phyloP scores from a whole-genome alignment of 495 filamentous ascomycete species.

The Recurvomyces mirabilis region DNA sequence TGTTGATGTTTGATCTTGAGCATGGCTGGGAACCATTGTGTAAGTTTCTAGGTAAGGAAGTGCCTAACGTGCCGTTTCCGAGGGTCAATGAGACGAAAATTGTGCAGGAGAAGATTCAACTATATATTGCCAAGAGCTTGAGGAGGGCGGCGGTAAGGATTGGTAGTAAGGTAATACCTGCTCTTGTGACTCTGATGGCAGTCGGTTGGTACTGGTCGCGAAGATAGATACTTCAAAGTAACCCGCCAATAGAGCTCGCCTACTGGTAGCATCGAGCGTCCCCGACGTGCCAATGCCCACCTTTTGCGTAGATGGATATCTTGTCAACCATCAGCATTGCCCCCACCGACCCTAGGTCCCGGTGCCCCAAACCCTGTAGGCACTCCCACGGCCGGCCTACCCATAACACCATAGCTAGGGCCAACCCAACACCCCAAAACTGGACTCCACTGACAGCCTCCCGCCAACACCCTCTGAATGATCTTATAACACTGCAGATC shows the following conservation, averaged over 20 bases:
- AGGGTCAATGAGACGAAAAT: constrained; percentile 12
- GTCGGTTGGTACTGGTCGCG: too few relatives aligned
- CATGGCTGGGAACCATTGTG: constrained; percentile 15
- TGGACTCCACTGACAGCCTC: constrained; percentile 27
- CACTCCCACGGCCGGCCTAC: constrained; percentile 29
- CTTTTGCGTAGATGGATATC: too few relatives aligned
- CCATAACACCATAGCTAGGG: constrained; percentile 12
- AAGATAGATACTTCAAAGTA: too few relatives aligned
- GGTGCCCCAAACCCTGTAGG: constrained; percentile 28
- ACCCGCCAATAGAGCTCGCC: too few relatives aligned
- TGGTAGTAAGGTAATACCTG: too few relatives aligned
- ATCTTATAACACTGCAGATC: constrained; percentile 27
- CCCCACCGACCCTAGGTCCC: too few relatives aligned
- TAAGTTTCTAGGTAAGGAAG: constrained; percentile 11
- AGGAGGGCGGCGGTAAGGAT: too few relatives aligned
- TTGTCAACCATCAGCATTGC: too few relatives aligned
- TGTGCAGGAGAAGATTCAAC: background rate
- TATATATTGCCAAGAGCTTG: too few relatives aligned
- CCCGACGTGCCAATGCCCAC: too few relatives aligned
- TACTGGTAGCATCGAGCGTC: too few relatives aligned
- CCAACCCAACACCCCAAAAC: constrained; percentile 31
- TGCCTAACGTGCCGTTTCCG: constrained; percentile 17
- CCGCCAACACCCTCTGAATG: constrained; percentile 26
- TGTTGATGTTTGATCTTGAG: constrained; percentile 18
- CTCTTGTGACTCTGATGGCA: too few relatives aligned